Evolutionary conservation across 257 asterid genomes (phyloP).

Genomic region (Nicotiana paniculata): DNA sequence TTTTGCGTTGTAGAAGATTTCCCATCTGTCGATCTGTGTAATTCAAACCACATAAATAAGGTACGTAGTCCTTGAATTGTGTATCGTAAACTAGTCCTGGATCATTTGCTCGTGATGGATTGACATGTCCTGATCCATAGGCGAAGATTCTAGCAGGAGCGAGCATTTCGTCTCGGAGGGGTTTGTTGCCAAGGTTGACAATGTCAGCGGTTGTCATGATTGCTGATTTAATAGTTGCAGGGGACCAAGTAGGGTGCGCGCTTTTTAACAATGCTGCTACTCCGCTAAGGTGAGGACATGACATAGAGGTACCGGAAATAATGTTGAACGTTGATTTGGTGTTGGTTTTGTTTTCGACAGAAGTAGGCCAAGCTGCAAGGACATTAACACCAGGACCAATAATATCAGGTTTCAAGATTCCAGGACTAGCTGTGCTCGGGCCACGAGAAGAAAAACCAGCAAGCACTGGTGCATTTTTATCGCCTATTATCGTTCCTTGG

Average conservation of each 20-base stretch:
- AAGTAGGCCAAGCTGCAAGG: conserved; percentile 25
- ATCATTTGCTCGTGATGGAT: conserved; percentile 26
- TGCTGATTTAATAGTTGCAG: conserved; percentile 30
- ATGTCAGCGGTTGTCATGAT: conserved; percentile 28
- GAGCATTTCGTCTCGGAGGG: not conserved
- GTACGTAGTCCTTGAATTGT: conserved; percentile 14
- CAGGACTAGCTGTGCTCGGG: conserved; percentile 18
- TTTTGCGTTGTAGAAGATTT: not conserved
- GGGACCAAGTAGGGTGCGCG: conserved; percentile 28
- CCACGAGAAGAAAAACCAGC: conserved; percentile 29
- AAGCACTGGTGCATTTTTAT: conserved; percentile 11
- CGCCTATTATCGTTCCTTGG: conserved; percentile 29
- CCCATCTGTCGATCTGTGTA: conserved; percentile 14
- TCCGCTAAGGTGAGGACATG: conserved; percentile 39
- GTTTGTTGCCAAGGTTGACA: not conserved
- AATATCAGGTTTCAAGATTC: conserved; percentile 32
- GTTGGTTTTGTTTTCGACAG: not conserved
- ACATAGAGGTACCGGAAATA: conserved; percentile 29
- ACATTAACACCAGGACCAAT: conserved; percentile 29
- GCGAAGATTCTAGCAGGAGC: conserved; percentile 16
- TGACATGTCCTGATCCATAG: conserved; percentile 32
- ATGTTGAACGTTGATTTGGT: conserved; percentile 12
- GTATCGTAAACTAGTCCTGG: conserved; percentile 37
- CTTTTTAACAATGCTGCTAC: conserved; percentile 27
- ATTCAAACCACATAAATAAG: conserved; percentile 23